Percentiles rank a stretch among this genome's conserved stretches.
These are phyloP conservation scores for Clavariopsis aquatica DNA, from an alignment of 495 filamentous ascomycete genomes.

Conservation along the genomic window DNA sequence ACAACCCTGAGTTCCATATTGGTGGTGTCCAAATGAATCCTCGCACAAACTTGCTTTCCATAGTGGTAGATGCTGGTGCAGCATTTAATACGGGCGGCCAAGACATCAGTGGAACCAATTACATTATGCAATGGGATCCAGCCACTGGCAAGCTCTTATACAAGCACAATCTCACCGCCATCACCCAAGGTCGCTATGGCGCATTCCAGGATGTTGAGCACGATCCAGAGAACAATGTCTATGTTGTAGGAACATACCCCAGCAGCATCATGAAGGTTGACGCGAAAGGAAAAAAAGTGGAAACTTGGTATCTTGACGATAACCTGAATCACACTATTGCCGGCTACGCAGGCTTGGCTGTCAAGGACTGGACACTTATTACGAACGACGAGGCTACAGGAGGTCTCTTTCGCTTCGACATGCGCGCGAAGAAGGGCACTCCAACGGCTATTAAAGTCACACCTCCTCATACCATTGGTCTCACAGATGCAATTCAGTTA, in stretches of 20 bases:
- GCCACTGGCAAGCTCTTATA: neutral
- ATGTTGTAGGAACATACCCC: constrained; percentile 12
- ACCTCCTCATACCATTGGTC: neutral
- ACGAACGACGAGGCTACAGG: neutral
- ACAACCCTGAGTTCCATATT: constrained; percentile 19
- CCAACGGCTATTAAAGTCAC: neutral
- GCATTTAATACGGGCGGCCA: constrained; percentile 13
- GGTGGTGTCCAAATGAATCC: constrained; percentile 14
- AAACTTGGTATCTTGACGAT: constrained; percentile 6
- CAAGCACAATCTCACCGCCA: constrained; percentile 10
- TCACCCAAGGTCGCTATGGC: constrained; percentile 10
- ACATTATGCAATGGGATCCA: constrained; percentile 11
- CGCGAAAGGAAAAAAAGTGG: constrained; percentile 2
- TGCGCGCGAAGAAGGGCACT: neutral
- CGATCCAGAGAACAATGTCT: constrained; percentile 6
- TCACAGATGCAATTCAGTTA: constrained; percentile 13
- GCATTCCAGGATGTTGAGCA: constrained; percentile 16
- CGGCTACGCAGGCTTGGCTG: neutral
- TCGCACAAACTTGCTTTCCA: constrained; percentile 6
- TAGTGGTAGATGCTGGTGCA: constrained; percentile 8
- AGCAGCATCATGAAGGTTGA: constrained; percentile 4
- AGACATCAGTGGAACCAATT: constrained; percentile 20
- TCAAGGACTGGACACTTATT: neutral
- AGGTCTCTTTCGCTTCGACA: constrained; percentile 10
- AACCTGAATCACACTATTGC: neutral